These are phyloP conservation scores for Acer negundo DNA, from an alignment of 345 rosid genomes.

Conservation along the genomic window DNA sequence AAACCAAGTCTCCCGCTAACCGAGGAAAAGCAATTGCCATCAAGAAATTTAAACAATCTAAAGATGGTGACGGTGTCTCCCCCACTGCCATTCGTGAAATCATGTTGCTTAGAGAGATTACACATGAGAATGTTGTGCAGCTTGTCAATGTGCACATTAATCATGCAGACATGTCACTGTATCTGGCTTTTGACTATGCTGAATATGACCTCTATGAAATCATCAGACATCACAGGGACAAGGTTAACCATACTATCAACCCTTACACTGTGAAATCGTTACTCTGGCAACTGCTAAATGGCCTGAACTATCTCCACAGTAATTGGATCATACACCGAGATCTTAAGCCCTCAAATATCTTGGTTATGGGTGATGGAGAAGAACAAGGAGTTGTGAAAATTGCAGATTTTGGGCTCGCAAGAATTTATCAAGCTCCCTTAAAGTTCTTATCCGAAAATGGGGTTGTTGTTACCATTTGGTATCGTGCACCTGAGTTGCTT, in stretches of 20 bases:
- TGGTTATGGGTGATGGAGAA: slow-evolving; percentile 99
- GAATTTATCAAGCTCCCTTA: slow-evolving; percentile 94
- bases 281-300: slow-evolving; percentile 98
- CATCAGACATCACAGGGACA: slow-evolving; percentile 92
- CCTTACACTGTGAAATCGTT: slow-evolving; percentile 88
- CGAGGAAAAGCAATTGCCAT: slow-evolving; percentile 92
- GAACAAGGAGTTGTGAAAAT: slow-evolving; percentile 95
- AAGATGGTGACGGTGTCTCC: slow-evolving; percentile 99
- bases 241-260: slow-evolving; percentile 62
- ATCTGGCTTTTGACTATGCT: slow-evolving; percentile 93
- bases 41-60: slow-evolving; percentile 98
- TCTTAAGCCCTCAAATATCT: slow-evolving; percentile 94
- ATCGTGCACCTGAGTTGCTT: slow-evolving; percentile 98
- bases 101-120: slow-evolving; percentile 93
- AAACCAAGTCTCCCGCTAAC: slow-evolving; percentile 65
- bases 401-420: slow-evolving; percentile 97
- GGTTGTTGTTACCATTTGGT: slow-evolving; percentile 99
- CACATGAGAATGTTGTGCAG: slow-evolving; percentile 96
- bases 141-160: slow-evolving; percentile 98
- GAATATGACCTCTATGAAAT: slow-evolving; percentile 97
- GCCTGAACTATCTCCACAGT: slow-evolving; percentile 94
- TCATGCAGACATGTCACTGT: slow-evolving; percentile 90
- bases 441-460: slow-evolving; percentile 85
- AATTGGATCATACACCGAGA: slow-evolving; percentile 99
- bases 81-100: slow-evolving; percentile 99